These are phyloP conservation scores for Rhodotorula diobovata DNA, from an alignment of 768 basidiomycete species.

Conservation along the genomic window DNA sequence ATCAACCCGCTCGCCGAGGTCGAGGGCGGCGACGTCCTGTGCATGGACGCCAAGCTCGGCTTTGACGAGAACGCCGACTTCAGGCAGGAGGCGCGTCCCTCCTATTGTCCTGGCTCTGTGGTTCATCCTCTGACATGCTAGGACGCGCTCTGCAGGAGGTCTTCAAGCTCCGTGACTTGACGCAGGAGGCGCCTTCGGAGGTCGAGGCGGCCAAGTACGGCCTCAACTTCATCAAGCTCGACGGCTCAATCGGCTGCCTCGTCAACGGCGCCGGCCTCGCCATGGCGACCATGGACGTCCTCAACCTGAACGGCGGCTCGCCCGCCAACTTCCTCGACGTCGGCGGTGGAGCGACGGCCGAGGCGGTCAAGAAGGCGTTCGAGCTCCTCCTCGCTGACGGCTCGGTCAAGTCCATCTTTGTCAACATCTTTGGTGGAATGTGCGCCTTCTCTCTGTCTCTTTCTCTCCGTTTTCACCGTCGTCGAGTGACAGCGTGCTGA, in stretches of 20 bases:
- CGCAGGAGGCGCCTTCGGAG: conserved; percentile 95
- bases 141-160: conserved; percentile 55
- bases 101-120: too few species aligned
- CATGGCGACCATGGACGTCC: conserved; percentile 99
- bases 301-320: conserved; percentile 88
- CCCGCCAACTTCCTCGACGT: conserved; percentile 99
- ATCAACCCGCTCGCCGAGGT: conserved; percentile 97
- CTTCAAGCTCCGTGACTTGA: conserved; percentile 79
- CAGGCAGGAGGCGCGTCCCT: conserved; percentile 58
- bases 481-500: neutral
- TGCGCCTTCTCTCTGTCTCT: conserved; percentile 39
- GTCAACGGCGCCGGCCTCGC: conserved; percentile 98
- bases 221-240: conserved; percentile 98
- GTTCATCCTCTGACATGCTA: neutral
- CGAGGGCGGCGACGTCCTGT: conserved; percentile 82
- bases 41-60: conserved; percentile 99
- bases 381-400: conserved; percentile 85
- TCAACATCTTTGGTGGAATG: conserved; percentile 87
- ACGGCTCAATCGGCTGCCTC: conserved; percentile 91
- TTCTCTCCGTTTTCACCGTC: neutral
- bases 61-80: conserved; percentile 99
- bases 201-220: conserved; percentile 95
- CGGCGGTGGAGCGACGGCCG: conserved; percentile 95
- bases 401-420: conserved; percentile 96
- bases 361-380: conserved; percentile 99